Base-by-base conservation (phyloP, 768 basidiomycete species). In the Russula abietina region DNA sequence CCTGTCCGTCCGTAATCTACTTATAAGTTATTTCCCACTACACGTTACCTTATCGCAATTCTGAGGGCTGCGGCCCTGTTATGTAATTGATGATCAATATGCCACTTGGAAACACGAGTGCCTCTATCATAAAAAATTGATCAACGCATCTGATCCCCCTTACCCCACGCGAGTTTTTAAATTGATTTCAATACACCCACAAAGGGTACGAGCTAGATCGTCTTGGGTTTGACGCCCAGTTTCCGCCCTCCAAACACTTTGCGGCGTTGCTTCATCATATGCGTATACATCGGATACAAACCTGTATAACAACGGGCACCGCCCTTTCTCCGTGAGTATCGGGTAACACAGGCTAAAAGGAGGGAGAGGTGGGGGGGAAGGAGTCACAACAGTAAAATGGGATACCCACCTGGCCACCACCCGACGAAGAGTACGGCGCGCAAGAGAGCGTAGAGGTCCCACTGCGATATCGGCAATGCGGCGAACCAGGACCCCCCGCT, bases 321-420 rank as follows among this genome's bases (percentile, higher is more conserved):
- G 22, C 24, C 50, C 8, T 12, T 2, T 39, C 43, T 12, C 28
- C 50, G 55, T 8, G 28, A 56, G 62, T 58, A 54, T 50, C 33
- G 57, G 36, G 28, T 26, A 62, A 45, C 14, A 26, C 17, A 32
- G 51, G 5, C n/a, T 30, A 19, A 50, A 56, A 26, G 17, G 45
- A n/a, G n/a, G n/a, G n/a, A n/a, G n/a, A n/a, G n/a, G n/a, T n/a
- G 3, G 8, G 19, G n/a, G 43, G 3, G 8, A 9, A n/a, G 8
- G n/a, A 26, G 57, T 36, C 11, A 12, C 10, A 51, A 26, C 28
- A 26, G n/a, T n/a, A 11, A 36, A 46, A 36, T 6, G 3, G 46
- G 65, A 17, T 30, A 77, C 80, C 69, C 70, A 96, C 95, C 84
- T 50, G 93, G 93, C 83, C 91, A 93, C 95, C 96, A 98, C 39